These are phyloP conservation scores for Delonix regia DNA, from an alignment of 306 rosid species.

Conservation along the genomic window DNA sequence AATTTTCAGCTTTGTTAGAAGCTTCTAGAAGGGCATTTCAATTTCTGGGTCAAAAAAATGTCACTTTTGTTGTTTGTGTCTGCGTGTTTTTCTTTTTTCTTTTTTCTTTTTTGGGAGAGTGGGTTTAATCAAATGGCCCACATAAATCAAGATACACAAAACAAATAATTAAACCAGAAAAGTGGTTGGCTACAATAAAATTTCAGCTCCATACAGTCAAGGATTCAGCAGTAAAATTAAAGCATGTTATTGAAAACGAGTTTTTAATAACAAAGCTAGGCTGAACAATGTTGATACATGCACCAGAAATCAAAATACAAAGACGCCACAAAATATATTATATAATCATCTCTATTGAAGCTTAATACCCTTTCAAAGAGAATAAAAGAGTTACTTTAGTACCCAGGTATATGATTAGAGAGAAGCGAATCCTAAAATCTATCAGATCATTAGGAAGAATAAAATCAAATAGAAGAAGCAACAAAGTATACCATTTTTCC, in stretches of 20 bases:
- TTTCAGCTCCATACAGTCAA: background rate
- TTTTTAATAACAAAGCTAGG: background rate
- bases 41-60: too few species aligned
- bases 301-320: background rate
- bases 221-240: background rate
- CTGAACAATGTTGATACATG: background rate
- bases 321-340: background rate
- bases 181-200: background rate
- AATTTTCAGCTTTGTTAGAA: background rate
- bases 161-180: background rate
- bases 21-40: background rate
- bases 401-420: background rate
- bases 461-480: constrained; percentile 11
- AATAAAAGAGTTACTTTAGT: background rate
- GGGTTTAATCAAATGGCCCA: background rate
- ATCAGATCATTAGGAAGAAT: constrained; percentile 5
- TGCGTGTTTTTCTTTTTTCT: too few species aligned
- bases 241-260: background rate
- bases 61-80: too few species aligned
- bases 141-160: background rate
- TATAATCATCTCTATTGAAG: background rate
- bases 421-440: background rate
- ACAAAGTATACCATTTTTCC: constrained; percentile 68
- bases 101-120: background rate
- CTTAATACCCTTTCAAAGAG: background rate